phyloP scores from a whole-genome alignment of 2,329 filamentous ascomycete genomes.

The Epichloe gansuensis region DNA sequence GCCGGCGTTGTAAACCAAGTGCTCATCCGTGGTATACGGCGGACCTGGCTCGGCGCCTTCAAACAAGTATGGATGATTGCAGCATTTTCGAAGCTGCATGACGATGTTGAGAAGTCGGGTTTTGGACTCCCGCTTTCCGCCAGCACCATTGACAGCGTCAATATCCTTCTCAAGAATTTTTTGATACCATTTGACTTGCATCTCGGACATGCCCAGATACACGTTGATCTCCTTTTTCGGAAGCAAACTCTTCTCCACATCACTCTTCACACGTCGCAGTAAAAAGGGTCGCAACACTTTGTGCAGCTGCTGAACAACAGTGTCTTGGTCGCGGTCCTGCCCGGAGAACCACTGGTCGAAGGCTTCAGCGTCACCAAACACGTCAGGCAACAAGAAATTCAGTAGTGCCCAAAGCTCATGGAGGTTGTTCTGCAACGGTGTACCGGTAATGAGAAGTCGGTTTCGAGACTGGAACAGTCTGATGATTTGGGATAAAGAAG shows the following conservation, averaged over 20 bases:
- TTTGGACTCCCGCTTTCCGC: slow-evolving; percentile 94
- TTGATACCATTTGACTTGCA: slow-evolving; percentile 99
- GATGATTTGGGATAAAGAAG: slow-evolving; percentile 90
- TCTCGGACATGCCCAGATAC: slow-evolving; percentile 96
- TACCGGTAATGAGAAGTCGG: slow-evolving; percentile 88
- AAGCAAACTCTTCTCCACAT: slow-evolving; percentile 93
- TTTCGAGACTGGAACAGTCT: slow-evolving; percentile 93
- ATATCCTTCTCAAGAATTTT: slow-evolving; percentile 99
- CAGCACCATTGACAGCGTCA: slow-evolving; percentile 92
- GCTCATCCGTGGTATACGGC: slow-evolving; percentile 95
- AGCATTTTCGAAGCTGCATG: slow-evolving; percentile 98
- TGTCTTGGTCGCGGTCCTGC: slow-evolving; percentile 82
- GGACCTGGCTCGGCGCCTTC: slow-evolving; percentile 95
- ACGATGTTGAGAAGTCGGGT: slow-evolving; percentile 95
- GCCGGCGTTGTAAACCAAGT: slow-evolving; percentile 81
- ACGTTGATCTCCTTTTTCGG: slow-evolving; percentile 97
- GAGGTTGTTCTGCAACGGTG: slow-evolving; percentile 92
- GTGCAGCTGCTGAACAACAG: slow-evolving; percentile 90
- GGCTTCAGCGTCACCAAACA: slow-evolving; percentile 91
- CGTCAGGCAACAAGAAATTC: slow-evolving; percentile 95
- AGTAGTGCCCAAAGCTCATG: slow-evolving; percentile 96
- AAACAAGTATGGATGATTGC: slow-evolving; percentile 96
- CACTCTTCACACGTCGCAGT: slow-evolving; percentile 87
- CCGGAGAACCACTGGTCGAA: slow-evolving; percentile 98
- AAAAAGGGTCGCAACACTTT: slow-evolving; percentile 92